Base-by-base conservation (phyloP, 2,329 filamentous ascomycete genomes). In the Sporothrix euskadiensis region DNA sequence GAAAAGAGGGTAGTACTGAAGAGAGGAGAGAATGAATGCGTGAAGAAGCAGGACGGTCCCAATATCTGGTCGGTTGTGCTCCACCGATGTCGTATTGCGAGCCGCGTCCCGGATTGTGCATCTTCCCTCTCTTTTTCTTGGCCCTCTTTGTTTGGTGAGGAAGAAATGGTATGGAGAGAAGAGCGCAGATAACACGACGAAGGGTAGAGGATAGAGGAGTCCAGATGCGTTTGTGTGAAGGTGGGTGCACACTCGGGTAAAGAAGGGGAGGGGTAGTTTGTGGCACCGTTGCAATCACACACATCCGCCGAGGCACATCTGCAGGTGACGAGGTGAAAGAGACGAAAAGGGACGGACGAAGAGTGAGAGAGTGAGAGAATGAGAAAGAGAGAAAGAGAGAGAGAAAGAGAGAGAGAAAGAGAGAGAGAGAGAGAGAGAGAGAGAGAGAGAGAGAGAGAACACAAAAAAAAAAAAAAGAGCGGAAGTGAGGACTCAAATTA, bases 71-170 rank as follows among this genome's bases (percentile, higher is more conserved):
- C 35, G 59, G 3, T 7, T 22, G 8, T 22, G 32, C 32, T 63
- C 32, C 59, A 63, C 59, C 32, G 32, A 63, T 22, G 59, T 63
- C 59, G 59, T 63, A 63, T 63, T 63, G 59, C 32, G 32, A 63
- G 59, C 59, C 59, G 59, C 59, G 59, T 63, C 19, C 32, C 57
- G 57, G 57, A 61, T 39, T 61, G 32, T n/a, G 14, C 30, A 10
- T 54, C 52, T 39, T 9, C 19, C 19, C 56, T 7, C 30, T 32
- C 19, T 26, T 19, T 61, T 9, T 61, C 10, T 35, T 39, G 12
- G 16, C 19, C 6, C 19, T 5, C 14, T 9, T 6, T 22, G 32
- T 22, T 10, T 7, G 32, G 32, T 16, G 14, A n/a, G 35, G 32
- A 22, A 41, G 9, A 12, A 32, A 54, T 39, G 9, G 32, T 10